Percentiles rank a stretch among this genome's conserved stretches.
Conservation (phyloP, 108 stramenopile genomes). For the Cylindrotheca fusiformis region DNA sequence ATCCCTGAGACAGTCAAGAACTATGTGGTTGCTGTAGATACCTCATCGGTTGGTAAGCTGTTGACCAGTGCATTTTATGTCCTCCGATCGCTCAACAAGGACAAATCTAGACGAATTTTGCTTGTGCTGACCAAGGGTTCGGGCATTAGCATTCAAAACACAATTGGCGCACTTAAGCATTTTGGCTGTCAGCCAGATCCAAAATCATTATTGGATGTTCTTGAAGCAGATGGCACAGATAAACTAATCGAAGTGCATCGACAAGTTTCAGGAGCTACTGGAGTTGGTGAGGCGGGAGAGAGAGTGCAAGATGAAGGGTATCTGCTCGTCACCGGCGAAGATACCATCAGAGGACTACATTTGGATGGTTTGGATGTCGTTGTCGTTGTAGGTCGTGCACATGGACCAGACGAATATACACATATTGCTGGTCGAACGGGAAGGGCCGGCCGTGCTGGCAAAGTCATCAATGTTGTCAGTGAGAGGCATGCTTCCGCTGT, state of each 20-base stretch:
- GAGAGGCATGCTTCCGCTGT: conserved; percentile 61
- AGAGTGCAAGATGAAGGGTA: conserved; percentile 45
- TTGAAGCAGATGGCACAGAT: conserved; percentile 77
- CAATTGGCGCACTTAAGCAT: conserved; percentile 82
- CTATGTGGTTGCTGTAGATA: conserved; percentile 63
- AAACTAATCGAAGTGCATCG: conserved; percentile 73
- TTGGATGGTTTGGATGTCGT: conserved; percentile 83
- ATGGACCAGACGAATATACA: conserved; percentile 91
- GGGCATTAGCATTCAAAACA: conserved; percentile 70
- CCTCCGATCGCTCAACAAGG: conserved; percentile 33
- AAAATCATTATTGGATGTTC: conserved; percentile 63
- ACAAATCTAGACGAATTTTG: conserved; percentile 39
- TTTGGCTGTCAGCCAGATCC: conserved; percentile 77
- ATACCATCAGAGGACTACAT: conserved; percentile 91
- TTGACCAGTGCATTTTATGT: conserved; percentile 71
- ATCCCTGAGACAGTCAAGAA: conserved; percentile 77
- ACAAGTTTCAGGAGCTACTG: conserved; percentile 71
- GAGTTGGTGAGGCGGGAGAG: conserved; percentile 55
- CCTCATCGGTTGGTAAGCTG: conserved; percentile 59
- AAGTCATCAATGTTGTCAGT: conserved; percentile 76
- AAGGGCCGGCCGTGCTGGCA: conserved; percentile 74
- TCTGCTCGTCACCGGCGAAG: conserved; percentile 86
- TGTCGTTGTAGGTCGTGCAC: conserved; percentile 77
- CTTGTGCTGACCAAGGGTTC: conserved; percentile 75
- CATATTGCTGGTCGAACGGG: conserved; percentile 96